Base-by-base conservation (phyloP, 352 stramenopile genomes). In the Globisporangium okanoganense region DNA sequence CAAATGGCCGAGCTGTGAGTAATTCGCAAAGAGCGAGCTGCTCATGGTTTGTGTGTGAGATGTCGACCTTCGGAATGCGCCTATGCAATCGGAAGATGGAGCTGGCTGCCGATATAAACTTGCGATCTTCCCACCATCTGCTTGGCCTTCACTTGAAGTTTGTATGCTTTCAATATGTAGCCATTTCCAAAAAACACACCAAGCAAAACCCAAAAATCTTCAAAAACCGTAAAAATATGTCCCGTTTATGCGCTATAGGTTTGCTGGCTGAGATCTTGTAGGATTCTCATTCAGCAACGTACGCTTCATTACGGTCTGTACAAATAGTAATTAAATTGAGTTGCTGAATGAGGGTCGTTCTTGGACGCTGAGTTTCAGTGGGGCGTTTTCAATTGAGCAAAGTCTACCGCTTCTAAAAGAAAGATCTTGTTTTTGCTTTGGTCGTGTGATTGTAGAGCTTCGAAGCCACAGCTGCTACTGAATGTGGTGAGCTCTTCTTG, bases 321-420 rank as follows among this genome's bases (percentile, higher is more conserved):
- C 9, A 50, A 50, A 50, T 33, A 8, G 4, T 6, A 20, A 20
- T 20, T 36, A 24, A 2, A 16, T 2, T 12, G 14, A 2, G 7
- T 53, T 53, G 47, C 25, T 10, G 16, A 12, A 54, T 38, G 8
- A 40, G 27, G 48, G 48, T 51, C 8, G 8, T 3, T 16, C 27
- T 54, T 54, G 48, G 38, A 40, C 18, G 35, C 35, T 40, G 13
- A 7, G 48, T 53, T 53, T 53, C 47, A 53, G 47, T 53, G 24
- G 24, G 13, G 14, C 45, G 47, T 12, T 20, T 16, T 53, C 27
- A 54, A 25, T 54, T 54, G 48, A 18, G 38, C 27, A 54, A 54
- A 40, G 48, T 54, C 38, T 54, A 18, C 27, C 16, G 2, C 48
- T 53, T 36, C 13, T 35, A 54, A 54, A 54, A 25, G 16, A 20